Base-by-base conservation (phyloP, 257 asterid genomes). In the Solanum arcanum region DNA sequence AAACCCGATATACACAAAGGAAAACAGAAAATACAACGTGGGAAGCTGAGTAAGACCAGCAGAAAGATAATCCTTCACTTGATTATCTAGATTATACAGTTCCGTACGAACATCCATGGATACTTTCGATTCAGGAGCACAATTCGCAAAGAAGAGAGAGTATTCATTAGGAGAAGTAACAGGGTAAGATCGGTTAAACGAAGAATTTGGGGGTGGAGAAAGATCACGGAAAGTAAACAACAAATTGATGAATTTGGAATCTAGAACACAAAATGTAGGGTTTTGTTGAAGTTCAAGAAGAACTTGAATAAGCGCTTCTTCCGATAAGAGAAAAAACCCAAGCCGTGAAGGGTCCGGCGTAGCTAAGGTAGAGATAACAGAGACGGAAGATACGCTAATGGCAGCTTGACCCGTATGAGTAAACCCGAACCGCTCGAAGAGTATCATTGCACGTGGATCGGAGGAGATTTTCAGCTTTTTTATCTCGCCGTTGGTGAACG, bases 381-480 rank as follows among this genome's bases (percentile, higher is more conserved):
- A 88, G 1, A 93, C 98, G 25, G 93, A 76, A 14, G 95, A 92
- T 60, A 94, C 94, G 75, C 91, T 10, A 88, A 93, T 89, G 74
- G 92, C 85, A 70, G 93, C 93, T 46, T 88, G 95, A 62, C 98
- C 97, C 75, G 98, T 93, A 91, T 93, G 98, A 18, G 98, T 97
- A 91, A 97, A 97, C 13, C 98, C 99, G 88, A 96, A 97, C 31
- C 97, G 96, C 35, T 96, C 98, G 89, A 97, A 95, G 81, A 96
- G 94, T 82, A 97, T 96, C 96, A 97, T 93, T 3, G 99, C 90
- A 70, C 98, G 95, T 2, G 96, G 70, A 78, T 97, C 99, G 89
- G 94, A 80, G 39, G 91, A 84, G 91, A 97, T 94, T 88, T 94
- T 93, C 7, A 94, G 91, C 87, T 90, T 96, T 89, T 96, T 96